These are phyloP conservation scores for Xylariaceae sp. DNA, from an alignment of 2,329 filamentous ascomycete genomes.

Conservation along the genomic window DNA sequence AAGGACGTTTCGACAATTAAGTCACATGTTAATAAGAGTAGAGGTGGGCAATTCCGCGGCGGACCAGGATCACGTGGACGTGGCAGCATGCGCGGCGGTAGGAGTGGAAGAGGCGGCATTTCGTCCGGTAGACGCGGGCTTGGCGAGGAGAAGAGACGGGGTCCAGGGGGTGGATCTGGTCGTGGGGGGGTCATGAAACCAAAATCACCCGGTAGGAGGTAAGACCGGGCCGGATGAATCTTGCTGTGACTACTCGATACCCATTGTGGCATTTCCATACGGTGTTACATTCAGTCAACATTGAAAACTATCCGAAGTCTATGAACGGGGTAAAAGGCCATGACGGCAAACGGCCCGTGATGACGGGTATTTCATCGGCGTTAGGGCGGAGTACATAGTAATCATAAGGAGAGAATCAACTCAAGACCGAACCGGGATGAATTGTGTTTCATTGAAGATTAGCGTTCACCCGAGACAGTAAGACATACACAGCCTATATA, in stretches of 20 bases:
- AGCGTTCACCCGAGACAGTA: no score
- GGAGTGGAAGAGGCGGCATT: conserved; percentile 37
- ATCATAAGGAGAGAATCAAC: conserved; percentile 1
- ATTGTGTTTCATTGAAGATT: no score
- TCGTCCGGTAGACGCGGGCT: conserved; percentile 48
- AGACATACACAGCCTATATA: background rate
- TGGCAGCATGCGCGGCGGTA: conserved; percentile 26
- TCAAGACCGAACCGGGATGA: background rate
- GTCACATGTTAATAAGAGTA: conserved; percentile 41
- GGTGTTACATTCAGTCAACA: background rate
- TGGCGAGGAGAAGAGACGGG: conserved; percentile 47
- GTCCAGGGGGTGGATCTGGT: conserved; percentile 34
- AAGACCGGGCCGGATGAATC: conserved; percentile 5
- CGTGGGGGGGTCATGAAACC: conserved; percentile 40
- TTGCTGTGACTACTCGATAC: conserved; percentile 18
- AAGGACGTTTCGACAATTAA: conserved; percentile 48
- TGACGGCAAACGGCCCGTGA: no score
- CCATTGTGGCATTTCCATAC: conserved; percentile 8
- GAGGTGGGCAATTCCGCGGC: conserved; percentile 28
- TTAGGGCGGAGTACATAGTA: conserved; percentile 10
- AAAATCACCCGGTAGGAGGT: conserved; percentile 32
- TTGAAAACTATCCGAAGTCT: background rate
- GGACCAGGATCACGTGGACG: conserved; percentile 20
- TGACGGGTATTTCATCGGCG: conserved; percentile 11
- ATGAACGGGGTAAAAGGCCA: background rate